phyloP scores from a whole-genome alignment of 2,329 filamentous ascomycete genomes.

The Alternaria panax region DNA sequence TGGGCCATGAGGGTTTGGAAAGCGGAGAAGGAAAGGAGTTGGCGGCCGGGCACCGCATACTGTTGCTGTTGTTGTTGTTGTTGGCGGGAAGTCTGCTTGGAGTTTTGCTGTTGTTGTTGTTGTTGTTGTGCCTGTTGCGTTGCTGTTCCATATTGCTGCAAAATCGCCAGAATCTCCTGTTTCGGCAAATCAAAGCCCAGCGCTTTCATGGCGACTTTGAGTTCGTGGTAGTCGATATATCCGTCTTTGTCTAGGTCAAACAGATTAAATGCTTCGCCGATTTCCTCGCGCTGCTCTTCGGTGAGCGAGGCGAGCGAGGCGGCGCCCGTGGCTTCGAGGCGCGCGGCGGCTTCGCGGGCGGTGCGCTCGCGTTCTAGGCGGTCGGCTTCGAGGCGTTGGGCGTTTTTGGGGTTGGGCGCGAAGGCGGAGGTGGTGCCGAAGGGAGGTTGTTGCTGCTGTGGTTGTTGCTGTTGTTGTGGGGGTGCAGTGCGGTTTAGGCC shows the following conservation, averaged over 20 bases:
- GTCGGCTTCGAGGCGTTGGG: slow-evolving; percentile 51
- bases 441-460: slow-evolving; percentile 31
- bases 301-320: slow-evolving; percentile 66
- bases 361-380: slow-evolving; percentile 53
- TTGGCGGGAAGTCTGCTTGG: slow-evolving; percentile 3
- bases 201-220: slow-evolving; percentile 94
- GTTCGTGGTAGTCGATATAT: slow-evolving; percentile 96
- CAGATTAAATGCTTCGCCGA: slow-evolving; percentile 93
- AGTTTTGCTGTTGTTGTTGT: slow-evolving; percentile 10
- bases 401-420: slow-evolving; percentile 52
- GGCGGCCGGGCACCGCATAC: slow-evolving; percentile 53
- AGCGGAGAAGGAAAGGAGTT: slow-evolving; percentile 74
- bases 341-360: slow-evolving; percentile 45
- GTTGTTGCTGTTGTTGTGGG: slow-evolving; percentile 18
- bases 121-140: too few relatives aligned
- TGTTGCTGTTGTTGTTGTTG: slow-evolving; percentile 19
- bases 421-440: slow-evolving; percentile 48
- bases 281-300: slow-evolving; percentile 91
- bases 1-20: slow-evolving; percentile 79
- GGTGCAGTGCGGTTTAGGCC: slow-evolving; percentile 53
- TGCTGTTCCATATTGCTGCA: slow-evolving; percentile 74
- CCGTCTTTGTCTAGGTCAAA: slow-evolving; percentile 97
- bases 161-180: slow-evolving; percentile 78
- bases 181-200: slow-evolving; percentile 93
- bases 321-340: slow-evolving; percentile 56